Evolutionary conservation across 106 monocot genomes (phyloP).

Genomic region (Xerophyta viscosa): DNA sequence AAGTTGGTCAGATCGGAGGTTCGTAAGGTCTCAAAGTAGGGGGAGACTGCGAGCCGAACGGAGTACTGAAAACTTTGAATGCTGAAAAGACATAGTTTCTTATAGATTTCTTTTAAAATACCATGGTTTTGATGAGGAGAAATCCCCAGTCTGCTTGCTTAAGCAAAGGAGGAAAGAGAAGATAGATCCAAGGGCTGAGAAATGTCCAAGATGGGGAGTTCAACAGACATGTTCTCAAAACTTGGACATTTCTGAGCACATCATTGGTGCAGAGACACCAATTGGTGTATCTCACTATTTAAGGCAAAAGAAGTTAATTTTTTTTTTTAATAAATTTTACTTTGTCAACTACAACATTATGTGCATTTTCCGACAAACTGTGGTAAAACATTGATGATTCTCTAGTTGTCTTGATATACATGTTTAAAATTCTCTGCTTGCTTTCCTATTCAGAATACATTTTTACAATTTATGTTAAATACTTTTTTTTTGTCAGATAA

Average conservation of each 20-base stretch:
- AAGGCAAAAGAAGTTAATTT: too few species aligned
- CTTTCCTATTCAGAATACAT: too few species aligned
- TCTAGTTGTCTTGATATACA: too few species aligned
- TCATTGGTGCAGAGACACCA: too few species aligned
- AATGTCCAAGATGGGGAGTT: conserved; percentile 34
- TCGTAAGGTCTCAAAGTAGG: conserved; percentile 40
- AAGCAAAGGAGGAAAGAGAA: conserved; percentile 19
- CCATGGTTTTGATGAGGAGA: conserved; percentile 48
- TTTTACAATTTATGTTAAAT: too few species aligned
- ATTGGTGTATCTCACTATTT: too few species aligned
- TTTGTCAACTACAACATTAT: too few species aligned
- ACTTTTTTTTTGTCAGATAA: too few species aligned
- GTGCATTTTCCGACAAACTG: too few species aligned
- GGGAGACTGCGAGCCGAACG: conserved; percentile 33
- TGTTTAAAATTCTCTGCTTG: too few species aligned
- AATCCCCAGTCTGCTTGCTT: conserved; percentile 46
- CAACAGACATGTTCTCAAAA: conserved; percentile 3
- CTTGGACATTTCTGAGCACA: neutral
- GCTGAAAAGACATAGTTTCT: conserved; percentile 6
- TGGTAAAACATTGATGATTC: too few species aligned
- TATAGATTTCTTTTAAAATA: conserved; percentile 25
- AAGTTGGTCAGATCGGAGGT: conserved; percentile 33
- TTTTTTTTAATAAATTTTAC: too few species aligned
- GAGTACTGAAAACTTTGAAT: conserved; percentile 15
- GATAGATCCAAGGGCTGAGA: conserved; percentile 25